Base-by-base conservation (phyloP, 805 yeast species). In the Metschnikowia gelsemii region DNA sequence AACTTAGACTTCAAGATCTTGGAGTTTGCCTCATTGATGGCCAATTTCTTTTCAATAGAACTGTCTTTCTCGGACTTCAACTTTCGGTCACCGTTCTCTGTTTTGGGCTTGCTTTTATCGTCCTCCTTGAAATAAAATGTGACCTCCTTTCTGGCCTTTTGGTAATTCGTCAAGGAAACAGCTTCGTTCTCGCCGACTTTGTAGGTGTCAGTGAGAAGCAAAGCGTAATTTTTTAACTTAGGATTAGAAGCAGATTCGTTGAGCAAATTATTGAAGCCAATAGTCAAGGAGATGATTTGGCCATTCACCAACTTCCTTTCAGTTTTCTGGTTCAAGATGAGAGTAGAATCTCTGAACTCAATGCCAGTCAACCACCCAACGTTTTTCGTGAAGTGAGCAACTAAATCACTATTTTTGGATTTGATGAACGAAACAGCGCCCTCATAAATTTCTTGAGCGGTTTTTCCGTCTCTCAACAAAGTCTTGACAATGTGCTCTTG, bases 321-420 rank as follows among this genome's bases (percentile, higher is more conserved):
- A 60, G 80, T 84, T 55, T 86, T 89, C 19, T 78, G 73, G 56
- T 84, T 86, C 40, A 91, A 68, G 13, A 88, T 72, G 49, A 86
- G 79, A 2, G 82, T 68, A 0, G 90, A 74, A 61, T 89, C 96
- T 63, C 95, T 77, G 57, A 87, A 87, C 56, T 88, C 96, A 47
- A 91, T 75, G 45, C 98, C 98, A 42, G 87, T 82, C 43, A 87
- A 71, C 77, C 93, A 87, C 39, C 98, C 98, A 49, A 83, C 76
- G 55, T 87, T 87, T 57, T 85, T 85, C 35, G 89, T 74, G 51
- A 89, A 84, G 54, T 77, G 69, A 19, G 67, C 57, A 25, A 72
- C 80, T 53, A 91, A 68, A 16, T 80, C 87, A 2, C 95, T 86
- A 50, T 78, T 75, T 45, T 79, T 79, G 13, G 50, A 40, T 51